These are phyloP conservation scores for Aspergillus baeticus DNA, from an alignment of 495 filamentous ascomycete genomes.

Conservation along the genomic window DNA sequence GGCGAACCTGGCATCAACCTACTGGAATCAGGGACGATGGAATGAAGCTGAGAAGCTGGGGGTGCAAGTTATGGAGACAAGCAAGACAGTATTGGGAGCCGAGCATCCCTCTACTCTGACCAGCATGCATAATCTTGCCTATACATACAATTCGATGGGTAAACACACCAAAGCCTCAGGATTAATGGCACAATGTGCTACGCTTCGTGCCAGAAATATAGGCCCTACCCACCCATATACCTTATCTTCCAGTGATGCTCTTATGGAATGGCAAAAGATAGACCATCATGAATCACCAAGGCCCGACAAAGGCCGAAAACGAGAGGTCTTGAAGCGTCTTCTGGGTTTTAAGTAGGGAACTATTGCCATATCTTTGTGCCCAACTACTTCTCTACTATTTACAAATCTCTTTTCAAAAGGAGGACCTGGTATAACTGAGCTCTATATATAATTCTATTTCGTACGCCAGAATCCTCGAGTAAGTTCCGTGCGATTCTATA, in stretches of 20 bases:
- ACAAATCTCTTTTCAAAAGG: neutral
- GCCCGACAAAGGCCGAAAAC: neutral
- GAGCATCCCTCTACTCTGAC: too few species aligned
- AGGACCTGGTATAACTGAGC: neutral
- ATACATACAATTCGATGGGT: slow-evolving; percentile 8
- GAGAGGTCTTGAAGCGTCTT: slow-evolving; percentile 1
- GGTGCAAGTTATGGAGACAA: too few species aligned
- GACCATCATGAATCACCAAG: slow-evolving; percentile 1
- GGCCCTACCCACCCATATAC: slow-evolving; percentile 1
- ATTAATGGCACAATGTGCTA: slow-evolving; percentile 3
- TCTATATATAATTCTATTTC: too few species aligned
- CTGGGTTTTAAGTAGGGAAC: slow-evolving; percentile 4
- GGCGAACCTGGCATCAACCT: too few species aligned
- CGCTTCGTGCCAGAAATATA: slow-evolving; percentile 3
- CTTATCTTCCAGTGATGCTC: slow-evolving; percentile 9
- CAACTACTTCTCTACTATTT: neutral
- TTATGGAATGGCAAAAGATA: slow-evolving; percentile 3
- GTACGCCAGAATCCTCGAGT: too few species aligned
- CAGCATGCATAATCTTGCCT: too few species aligned
- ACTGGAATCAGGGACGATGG: too few species aligned
- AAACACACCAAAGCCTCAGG: neutral
- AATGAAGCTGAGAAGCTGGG: too few species aligned
- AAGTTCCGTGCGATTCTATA: too few species aligned
- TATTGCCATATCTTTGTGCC: neutral
- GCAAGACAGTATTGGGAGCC: too few species aligned